Evolutionary conservation across 257 asterid genomes (phyloP).

Genomic region (Dorcoceras hygrometricum): DNA sequence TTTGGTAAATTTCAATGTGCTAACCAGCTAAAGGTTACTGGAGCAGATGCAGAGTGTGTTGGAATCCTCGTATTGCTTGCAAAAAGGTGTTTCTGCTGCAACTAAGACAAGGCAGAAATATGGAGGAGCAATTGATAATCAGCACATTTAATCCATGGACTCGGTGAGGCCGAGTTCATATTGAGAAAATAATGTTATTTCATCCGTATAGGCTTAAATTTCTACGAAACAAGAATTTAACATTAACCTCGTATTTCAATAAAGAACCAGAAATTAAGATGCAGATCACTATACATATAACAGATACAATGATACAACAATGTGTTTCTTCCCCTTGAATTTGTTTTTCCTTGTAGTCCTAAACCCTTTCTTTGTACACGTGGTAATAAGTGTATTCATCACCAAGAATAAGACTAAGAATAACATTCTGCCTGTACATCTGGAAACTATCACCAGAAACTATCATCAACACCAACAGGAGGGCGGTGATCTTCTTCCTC

Average conservation of each 20-base stretch:
- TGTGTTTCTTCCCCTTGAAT: slow-evolving; percentile 2
- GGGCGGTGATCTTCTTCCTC: slow-evolving; percentile 57
- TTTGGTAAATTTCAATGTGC: no score
- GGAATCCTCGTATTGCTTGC: background rate
- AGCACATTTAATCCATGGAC: background rate
- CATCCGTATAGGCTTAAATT: background rate
- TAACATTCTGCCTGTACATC: slow-evolving; percentile 43
- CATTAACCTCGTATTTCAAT: no score
- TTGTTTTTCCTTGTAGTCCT: slow-evolving; percentile 14
- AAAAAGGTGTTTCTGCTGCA: background rate
- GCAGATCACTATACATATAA: slow-evolving; percentile 20
- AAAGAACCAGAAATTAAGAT: background rate
- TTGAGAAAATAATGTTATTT: background rate
- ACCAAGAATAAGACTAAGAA: slow-evolving; percentile 26
- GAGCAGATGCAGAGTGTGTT: no score
- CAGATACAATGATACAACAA: slow-evolving; percentile 16
- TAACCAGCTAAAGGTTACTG: no score
- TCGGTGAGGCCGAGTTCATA: background rate
- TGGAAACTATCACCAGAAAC: slow-evolving; percentile 53
- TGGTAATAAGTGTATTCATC: slow-evolving; percentile 2
- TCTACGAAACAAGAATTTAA: background rate
- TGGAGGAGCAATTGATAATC: background rate
- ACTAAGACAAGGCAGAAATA: background rate
- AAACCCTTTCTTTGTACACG: slow-evolving; percentile 29
- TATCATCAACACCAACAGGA: slow-evolving; percentile 59